Evolutionary conservation across 305 asterid genomes (phyloP), one percentile per base, ranked within the genome.

Genomic region (Euphrasia arctica): DNA sequence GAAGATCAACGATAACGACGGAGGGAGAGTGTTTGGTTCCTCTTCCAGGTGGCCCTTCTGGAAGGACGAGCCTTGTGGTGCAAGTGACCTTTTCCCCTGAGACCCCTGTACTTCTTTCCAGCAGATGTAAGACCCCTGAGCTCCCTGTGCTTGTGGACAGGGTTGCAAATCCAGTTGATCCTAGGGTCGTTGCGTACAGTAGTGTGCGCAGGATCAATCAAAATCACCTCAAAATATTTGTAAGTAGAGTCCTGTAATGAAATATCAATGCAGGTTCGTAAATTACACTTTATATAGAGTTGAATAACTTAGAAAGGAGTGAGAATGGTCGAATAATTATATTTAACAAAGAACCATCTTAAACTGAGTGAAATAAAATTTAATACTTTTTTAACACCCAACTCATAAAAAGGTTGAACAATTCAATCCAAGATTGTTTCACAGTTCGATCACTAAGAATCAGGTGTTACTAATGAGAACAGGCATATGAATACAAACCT

Each of bases 11-110:
- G 61, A 57, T 57, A 57, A 29, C 61, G 61, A 29, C 61, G 61
- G 12, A 57, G 61, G 22, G 61, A 57, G 43, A 57, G 61, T 9
- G 61, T 57, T 15, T 57, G 61, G 61, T 57, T 57, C 25, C 61
- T 57, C 61, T 57, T 57, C 61, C 61, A 57, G 42, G 61, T 57
- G 1, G 61, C 61, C 41, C 61, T 57, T 57, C 61, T 5, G 8
- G 61, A 57, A 11, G 61, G 61, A 57, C 61, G 61, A 12, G 61
- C 61, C 32, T 57, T 57, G 61, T 57, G 61, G 61, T 57, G 61
- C 61, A 57, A 31, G 42, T 57, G 61, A 15, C 61, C 61, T n/a
- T 39, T 57, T 28, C 61, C 61, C 13, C 61, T 57, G 4, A 57
- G 61, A 28, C 61, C 61, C 13, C 61, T 57, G 42, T 29, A 57